Base-by-base conservation (phyloP, 1,284 basidiomycete species). In the Puccinia triticina region DNA sequence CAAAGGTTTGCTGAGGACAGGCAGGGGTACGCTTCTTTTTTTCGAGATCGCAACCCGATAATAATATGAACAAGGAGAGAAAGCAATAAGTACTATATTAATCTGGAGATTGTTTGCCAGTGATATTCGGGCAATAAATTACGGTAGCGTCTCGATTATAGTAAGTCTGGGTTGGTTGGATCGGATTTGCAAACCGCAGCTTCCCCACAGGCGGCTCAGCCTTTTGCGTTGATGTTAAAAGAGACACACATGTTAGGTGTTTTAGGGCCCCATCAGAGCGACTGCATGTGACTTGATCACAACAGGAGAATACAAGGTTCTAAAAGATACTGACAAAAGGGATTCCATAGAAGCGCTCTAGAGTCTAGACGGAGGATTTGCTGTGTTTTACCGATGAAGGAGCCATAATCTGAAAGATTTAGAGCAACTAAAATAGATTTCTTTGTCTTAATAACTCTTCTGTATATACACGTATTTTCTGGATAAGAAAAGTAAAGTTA, bases 361-460 rank as follows among this genome's bases (percentile, higher is more conserved):
- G n/a, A n/a, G n/a, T 82, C 79, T 2, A 82, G 55, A 1, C 48
- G 37, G 40, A 57, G 12, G 10, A 43, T 5, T 14, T 18, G 55
- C 10, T 69, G 26, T 29, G 40, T 14, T 72, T 72, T 80, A 23
- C 78, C 78, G 23, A 59, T 53, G 26, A 82, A 82, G n/a, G 71
- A 66, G 21, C 79, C 79, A 75, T 82, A 82, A 59, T 82, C 72
- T 26, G n/a, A n/a, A n/a, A n/a, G n/a, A n/a, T n/a, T n/a, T n/a
- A n/a, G n/a, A n/a, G n/a, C n/a, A n/a, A n/a, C n/a, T n/a, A n/a
- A n/a, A n/a, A n/a, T n/a, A n/a, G n/a, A n/a, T n/a, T n/a, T n/a
- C n/a, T n/a, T n/a, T n/a, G n/a, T n/a, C n/a, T n/a, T n/a, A n/a
- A n/a, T n/a, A n/a, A n/a, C n/a, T n/a, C n/a, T n/a, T n/a, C n/a